Evolutionary conservation across 164 flowering plant species (phyloP), one percentile per base, ranked within the genome.

Genomic region (Euptelea pleiosperma): DNA sequence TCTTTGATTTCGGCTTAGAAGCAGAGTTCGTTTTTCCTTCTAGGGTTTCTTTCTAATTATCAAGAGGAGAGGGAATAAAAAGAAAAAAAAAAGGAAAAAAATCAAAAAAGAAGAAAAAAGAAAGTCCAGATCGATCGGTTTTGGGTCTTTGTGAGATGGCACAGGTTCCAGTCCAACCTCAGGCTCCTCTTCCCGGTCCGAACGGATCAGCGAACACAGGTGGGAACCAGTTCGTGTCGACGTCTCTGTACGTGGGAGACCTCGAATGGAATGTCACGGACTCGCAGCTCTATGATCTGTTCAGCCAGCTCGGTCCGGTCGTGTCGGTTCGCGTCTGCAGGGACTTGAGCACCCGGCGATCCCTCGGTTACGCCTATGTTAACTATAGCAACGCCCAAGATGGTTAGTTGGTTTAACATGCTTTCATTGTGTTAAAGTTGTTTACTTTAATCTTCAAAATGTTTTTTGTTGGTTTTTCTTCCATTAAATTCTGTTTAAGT

Each of bases 331-430:
- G 92, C 57, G 89, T 90, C 30, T 90, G 95, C 59, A 70, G 90
- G 67, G 97, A 87, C 72, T 29, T 84, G 62, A 76, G 67, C 65
- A 81, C 95, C 6, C 58, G 87, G 15, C 68, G 84, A 14, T 87
- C 92, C 19, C 88, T 90, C 8, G 97, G 97, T 46, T 90, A 90
- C 52, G 97, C 90, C 31, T 90, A 87, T 62, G 92, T 90, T 24
- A 87, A 90, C 58, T 90, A 71, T 37, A 71, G 62, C 73, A 79
- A 63, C 56, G 66, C 86, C 41, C 84, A 76, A 46, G 96, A 89
- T 65, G 93, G 91, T 86, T 24, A 42, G 83, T 61, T 10, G 8
- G n/a, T 33, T 24, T 14, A n/a, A n/a, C n/a, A n/a, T n/a, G n/a
- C n/a, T n/a, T n/a, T n/a, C n/a, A n/a, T n/a, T n/a, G n/a, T n/a